Percentiles rank a stretch among this genome's conserved stretches.
Conservation (phyloP, 1,284 basidiomycete species). For the Cryptococcus wingfieldii region DNA sequence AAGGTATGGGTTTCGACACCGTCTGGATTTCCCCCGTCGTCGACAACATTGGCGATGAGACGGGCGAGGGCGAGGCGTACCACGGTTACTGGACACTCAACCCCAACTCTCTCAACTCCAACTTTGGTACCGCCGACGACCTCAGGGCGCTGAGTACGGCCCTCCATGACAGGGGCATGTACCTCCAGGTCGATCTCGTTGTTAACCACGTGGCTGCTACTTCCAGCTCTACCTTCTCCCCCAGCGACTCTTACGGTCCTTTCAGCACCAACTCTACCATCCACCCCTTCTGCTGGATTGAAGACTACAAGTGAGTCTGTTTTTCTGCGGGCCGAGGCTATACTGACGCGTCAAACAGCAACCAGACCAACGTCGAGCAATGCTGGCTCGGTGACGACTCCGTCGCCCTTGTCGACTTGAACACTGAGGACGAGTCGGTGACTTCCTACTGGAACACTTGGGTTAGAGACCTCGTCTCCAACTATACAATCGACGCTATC, state of each 20-base stretch:
- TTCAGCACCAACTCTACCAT: conserved; percentile 42
- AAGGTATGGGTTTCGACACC: conserved; percentile 49
- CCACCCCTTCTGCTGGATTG: conserved; percentile 48
- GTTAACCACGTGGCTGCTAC: conserved; percentile 35
- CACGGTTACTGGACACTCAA: conserved; percentile 45
- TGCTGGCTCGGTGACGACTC: conserved; percentile 51
- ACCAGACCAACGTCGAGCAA: conserved; percentile 51
- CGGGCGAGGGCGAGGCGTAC: conserved; percentile 40
- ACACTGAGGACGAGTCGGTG: conserved; percentile 49
- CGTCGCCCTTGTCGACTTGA: conserved; percentile 45
- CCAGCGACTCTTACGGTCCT: conserved; percentile 22
- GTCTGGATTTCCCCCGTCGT: conserved; percentile 49
- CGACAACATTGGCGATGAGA: conserved; percentile 38
- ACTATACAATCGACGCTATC: conserved; percentile 49
- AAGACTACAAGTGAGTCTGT: conserved; percentile 34
- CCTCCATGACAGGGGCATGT: conserved; percentile 51
- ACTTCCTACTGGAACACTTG: conserved; percentile 47
- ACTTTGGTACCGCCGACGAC: conserved; percentile 50
- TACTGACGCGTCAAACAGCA: conserved; percentile 5
- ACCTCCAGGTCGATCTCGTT: conserved; percentile 53
- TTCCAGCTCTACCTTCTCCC: conserved; percentile 13
- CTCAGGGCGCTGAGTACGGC: conserved; percentile 48
- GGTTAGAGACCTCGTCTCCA: conserved; percentile 47
- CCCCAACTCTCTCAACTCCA: conserved; percentile 43
- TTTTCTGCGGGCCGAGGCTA: no score